Percentiles rank a stretch among this genome's conserved stretches.
Evolutionary conservation across 805 yeast species (phyloP).

Genomic region (Peterozyma toletana): DNA sequence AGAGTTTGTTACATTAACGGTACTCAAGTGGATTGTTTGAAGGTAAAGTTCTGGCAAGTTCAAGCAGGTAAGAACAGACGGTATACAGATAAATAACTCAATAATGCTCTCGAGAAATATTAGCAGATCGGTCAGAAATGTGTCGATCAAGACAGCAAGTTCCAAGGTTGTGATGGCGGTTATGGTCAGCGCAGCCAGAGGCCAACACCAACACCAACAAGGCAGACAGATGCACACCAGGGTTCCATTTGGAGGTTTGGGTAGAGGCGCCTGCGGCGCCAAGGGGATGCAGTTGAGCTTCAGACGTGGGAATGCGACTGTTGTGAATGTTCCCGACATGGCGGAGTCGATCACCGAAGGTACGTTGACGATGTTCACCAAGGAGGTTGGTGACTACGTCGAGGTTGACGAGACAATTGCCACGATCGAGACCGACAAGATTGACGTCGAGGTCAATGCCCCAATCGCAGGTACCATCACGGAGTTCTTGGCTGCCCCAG

Average conservation of each 20-base stretch:
- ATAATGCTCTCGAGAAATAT: conserved; percentile 6
- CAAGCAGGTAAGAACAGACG: conserved; percentile 81
- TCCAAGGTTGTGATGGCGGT: too few relatives aligned
- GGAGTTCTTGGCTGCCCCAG: conserved; percentile 75
- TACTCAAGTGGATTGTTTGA: conserved; percentile 67
- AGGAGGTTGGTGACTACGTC: conserved; percentile 83
- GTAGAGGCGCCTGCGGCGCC: neutral
- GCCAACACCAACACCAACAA: too few relatives aligned
- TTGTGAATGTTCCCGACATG: conserved; percentile 94
- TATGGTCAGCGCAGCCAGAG: too few relatives aligned
- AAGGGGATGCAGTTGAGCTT: conserved; percentile 1
- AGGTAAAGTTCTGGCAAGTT: conserved; percentile 72
- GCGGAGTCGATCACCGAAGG: conserved; percentile 99
- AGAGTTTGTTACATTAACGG: too few relatives aligned
- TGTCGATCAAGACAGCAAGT: neutral
- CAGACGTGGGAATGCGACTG: conserved; percentile 24
- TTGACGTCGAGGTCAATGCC: conserved; percentile 94
- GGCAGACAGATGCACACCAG: too few relatives aligned
- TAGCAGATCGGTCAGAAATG: neutral
- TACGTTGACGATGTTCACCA: conserved; percentile 62
- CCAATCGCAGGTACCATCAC: conserved; percentile 87
- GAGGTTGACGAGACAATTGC: conserved; percentile 86
- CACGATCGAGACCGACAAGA: conserved; percentile 96
- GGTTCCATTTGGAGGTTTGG: too few relatives aligned
- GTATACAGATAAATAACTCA: neutral